Conservation (phyloP, 192 early-diverging fungal genomes). For the Rhizoclosmatium globosum region DNA sequence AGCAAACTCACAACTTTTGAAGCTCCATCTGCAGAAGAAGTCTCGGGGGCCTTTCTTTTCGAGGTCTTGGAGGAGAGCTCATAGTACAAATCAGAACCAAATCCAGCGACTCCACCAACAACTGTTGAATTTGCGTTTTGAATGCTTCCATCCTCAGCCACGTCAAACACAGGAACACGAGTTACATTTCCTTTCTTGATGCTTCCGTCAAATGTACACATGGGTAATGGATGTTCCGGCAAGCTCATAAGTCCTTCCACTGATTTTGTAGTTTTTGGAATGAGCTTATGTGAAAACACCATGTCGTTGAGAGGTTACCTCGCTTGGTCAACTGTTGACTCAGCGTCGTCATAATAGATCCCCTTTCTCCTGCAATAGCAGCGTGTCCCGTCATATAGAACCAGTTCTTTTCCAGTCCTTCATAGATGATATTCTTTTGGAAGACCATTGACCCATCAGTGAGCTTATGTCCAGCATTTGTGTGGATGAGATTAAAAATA, state of each 20-base stretch:
- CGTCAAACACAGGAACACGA: slow-evolving; percentile 2
- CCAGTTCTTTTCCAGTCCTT: slow-evolving; percentile 27
- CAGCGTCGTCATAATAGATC: slow-evolving; percentile 22
- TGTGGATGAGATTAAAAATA: slow-evolving; percentile 24
- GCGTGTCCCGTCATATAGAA: slow-evolving; percentile 25
- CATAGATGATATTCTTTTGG: slow-evolving; percentile 16
- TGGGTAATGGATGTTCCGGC: slow-evolving; percentile 24
- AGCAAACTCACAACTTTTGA: background rate
- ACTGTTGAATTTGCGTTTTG: slow-evolving; percentile 19
- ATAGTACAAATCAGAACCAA: background rate
- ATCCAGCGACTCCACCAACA: slow-evolving; percentile 9
- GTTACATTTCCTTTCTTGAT: slow-evolving; percentile 20
- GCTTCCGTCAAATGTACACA: slow-evolving; percentile 30
- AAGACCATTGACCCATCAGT: slow-evolving; percentile 32
- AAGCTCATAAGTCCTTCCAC: slow-evolving; percentile 31
- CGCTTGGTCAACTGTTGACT: slow-evolving; percentile 29
- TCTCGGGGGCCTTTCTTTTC: background rate
- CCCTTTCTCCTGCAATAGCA: slow-evolving; percentile 17
- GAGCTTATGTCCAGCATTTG: slow-evolving; percentile 18
- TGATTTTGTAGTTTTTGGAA: background rate
- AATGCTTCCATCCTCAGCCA: slow-evolving; percentile 16
- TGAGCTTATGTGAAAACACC: background rate
- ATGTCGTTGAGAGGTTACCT: background rate
- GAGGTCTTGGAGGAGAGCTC: background rate
- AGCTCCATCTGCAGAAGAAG: background rate